Evolutionary conservation across 2,329 filamentous ascomycete species (phyloP).

Genomic region (Mycosphaerella sp.): DNA sequence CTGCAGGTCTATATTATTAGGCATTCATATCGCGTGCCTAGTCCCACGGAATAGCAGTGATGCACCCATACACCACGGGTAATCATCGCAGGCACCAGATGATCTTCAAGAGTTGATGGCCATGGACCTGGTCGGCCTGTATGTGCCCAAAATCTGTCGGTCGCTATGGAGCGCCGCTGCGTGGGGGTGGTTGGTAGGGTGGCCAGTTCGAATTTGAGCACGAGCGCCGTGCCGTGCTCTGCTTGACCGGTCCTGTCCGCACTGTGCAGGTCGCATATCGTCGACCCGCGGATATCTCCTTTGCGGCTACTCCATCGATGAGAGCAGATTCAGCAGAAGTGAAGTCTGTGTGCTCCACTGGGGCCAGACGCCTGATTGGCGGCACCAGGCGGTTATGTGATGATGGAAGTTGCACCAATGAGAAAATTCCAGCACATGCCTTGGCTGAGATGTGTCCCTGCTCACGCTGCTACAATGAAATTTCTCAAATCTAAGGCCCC

Average conservation of each 20-base stretch:
- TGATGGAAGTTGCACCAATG: background rate
- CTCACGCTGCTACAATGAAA: background rate
- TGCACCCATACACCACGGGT: too few relatives aligned
- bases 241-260: too few relatives aligned
- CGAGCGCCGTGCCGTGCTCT: too few relatives aligned
- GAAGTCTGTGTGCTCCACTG: background rate
- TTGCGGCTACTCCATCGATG: background rate
- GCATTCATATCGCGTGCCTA: background rate
- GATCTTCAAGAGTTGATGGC: too few relatives aligned
- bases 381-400: conserved; percentile 2
- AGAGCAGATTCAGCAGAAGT: background rate
- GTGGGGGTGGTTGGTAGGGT: too few relatives aligned
- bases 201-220: too few relatives aligned
- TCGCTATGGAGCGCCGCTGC: too few relatives aligned
- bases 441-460: background rate
- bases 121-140: too few relatives aligned
- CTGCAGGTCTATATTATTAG: conserved; percentile 7
- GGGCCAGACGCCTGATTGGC: background rate
- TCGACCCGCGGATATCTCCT: background rate
- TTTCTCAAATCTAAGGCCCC: too few relatives aligned
- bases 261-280: background rate
- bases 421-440: background rate
- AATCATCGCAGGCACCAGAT: too few relatives aligned
- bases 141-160: too few relatives aligned
- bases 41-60: too few relatives aligned